phyloP scores from a whole-genome alignment of 1,139 yeast species.

The Yamadazyma aaseri region DNA sequence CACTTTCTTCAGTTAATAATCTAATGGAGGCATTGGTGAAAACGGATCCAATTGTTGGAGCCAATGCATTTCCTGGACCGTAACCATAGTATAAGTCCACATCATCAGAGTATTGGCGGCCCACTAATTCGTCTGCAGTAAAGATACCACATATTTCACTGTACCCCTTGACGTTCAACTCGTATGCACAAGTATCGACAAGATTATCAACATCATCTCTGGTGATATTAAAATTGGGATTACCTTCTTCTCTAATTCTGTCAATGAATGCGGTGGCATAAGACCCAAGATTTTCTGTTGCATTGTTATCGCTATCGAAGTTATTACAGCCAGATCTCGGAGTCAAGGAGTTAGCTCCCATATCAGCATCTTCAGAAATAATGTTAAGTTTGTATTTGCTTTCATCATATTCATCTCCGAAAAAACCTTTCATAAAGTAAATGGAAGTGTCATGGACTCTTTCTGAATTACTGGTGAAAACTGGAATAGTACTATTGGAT shows the following conservation, averaged over 20 bases:
- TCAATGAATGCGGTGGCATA: constrained; percentile 24
- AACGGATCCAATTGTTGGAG: constrained; percentile 45
- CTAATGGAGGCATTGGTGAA: constrained; percentile 48
- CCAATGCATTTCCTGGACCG: constrained; percentile 50
- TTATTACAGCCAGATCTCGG: constrained; percentile 25
- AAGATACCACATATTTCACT: constrained; percentile 50
- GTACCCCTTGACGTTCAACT: constrained; percentile 48
- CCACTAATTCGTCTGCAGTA: constrained; percentile 47
- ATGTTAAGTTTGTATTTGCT: constrained; percentile 22
- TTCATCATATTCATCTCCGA: constrained; percentile 19
- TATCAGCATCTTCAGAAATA: constrained; percentile 23
- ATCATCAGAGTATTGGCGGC: constrained; percentile 43
- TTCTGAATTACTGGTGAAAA: constrained; percentile 33
- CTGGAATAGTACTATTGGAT: constrained; percentile 22
- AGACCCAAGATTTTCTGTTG: constrained; percentile 5
- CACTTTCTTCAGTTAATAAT: constrained; percentile 33
- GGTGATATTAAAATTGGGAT: constrained; percentile 34
- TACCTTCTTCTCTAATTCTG: constrained; percentile 36
- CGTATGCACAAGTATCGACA: constrained; percentile 53
- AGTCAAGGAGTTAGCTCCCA: constrained; percentile 39
- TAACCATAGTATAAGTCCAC: constrained; percentile 44
- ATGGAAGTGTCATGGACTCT: constrained; percentile 30
- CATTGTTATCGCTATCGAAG: constrained; percentile 10
- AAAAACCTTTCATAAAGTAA: constrained; percentile 34
- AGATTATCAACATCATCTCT: constrained; percentile 40